A percentile compares a stretch with the other conserved stretches of the same genome.
Evolutionary conservation across 1,284 basidiomycete species (phyloP).

Genomic region (Trichosporon faecale): DNA sequence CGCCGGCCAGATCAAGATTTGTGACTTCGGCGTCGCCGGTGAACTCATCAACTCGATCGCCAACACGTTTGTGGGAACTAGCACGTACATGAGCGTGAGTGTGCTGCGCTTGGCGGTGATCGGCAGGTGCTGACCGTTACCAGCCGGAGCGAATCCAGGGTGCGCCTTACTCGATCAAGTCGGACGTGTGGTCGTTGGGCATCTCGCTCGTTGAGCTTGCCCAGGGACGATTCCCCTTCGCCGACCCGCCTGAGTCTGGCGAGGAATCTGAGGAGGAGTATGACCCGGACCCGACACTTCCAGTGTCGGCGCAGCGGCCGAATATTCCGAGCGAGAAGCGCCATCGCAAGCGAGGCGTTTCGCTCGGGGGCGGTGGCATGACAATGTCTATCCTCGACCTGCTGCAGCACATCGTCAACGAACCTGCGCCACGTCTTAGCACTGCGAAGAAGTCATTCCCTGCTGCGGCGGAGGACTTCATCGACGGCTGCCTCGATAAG

Average conservation of each 20-base stretch:
- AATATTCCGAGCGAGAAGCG: slow-evolving; percentile 37
- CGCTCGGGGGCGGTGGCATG: slow-evolving; percentile 76
- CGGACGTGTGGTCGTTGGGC: slow-evolving; percentile 95
- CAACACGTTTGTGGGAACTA: slow-evolving; percentile 97
- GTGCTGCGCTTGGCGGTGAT: background rate
- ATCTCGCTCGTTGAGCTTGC: slow-evolving; percentile 93
- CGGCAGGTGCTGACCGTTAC: slow-evolving; percentile 2
- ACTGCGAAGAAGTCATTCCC: slow-evolving; percentile 56
- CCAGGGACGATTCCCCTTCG: slow-evolving; percentile 87
- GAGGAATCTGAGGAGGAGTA: slow-evolving; percentile 61
- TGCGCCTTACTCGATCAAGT: slow-evolving; percentile 94
- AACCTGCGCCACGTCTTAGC: slow-evolving; percentile 79
- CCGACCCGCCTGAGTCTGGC: slow-evolving; percentile 64
- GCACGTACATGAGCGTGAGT: slow-evolving; percentile 98
- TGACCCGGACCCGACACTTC: slow-evolving; percentile 49
- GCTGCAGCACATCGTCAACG: slow-evolving; percentile 95
- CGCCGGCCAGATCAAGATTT: slow-evolving; percentile 92
- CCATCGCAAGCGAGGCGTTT: slow-evolving; percentile 73
- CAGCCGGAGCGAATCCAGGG: slow-evolving; percentile 99
- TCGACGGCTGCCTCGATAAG: slow-evolving; percentile 79
- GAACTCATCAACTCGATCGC: slow-evolving; percentile 98
- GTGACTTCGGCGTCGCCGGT: slow-evolving; percentile 97
- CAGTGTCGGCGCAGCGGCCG: slow-evolving; percentile 38
- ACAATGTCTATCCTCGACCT: slow-evolving; percentile 97
- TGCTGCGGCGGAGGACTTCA: slow-evolving; percentile 67